phyloP scores from a whole-genome alignment of 371 early-diverging fungal species.

The Encephalitozoon cuniculi region DNA sequence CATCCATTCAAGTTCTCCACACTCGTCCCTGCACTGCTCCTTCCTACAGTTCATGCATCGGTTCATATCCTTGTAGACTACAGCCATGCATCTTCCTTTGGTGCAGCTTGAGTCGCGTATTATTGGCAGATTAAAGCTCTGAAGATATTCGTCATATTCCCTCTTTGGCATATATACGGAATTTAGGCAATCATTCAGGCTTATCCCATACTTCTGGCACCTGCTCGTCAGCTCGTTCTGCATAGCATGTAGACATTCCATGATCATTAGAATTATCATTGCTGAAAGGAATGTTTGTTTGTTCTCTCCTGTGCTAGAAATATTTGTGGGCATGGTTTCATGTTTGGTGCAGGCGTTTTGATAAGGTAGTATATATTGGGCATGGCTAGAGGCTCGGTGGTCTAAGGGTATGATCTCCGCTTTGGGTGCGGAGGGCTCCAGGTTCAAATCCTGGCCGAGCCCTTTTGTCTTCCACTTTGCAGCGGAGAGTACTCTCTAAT shows the following conservation, averaged over 20 bases:
- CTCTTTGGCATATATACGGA: conserved; percentile 42
- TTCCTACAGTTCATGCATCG: not conserved
- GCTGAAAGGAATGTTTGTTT: not conserved
- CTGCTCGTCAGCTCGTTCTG: not conserved
- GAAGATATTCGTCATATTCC: conserved; percentile 41
- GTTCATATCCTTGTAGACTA: conserved; percentile 19
- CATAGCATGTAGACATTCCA: not conserved
- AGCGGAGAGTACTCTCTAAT: not conserved
- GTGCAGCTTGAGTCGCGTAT: conserved; percentile 35
- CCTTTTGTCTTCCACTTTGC: conserved; percentile 42
- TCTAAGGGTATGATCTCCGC: conserved; percentile 64
- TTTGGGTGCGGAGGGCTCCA: conserved; percentile 65
- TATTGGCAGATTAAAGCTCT: conserved; percentile 51
- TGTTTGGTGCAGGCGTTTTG: not conserved
- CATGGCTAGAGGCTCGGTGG: conserved; percentile 57
- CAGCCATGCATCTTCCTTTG: conserved; percentile 34
- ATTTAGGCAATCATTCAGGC: conserved; percentile 31
- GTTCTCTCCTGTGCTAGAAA: not conserved
- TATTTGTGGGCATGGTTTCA: conserved; percentile 2
- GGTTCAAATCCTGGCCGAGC: conserved; percentile 64
- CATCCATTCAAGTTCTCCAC: not conserved
- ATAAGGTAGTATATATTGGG: not conserved
- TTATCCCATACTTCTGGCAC: conserved; percentile 41
- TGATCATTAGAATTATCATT: not conserved
- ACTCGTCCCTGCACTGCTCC: not conserved